Evolutionary conservation across 441 rosid genomes (phyloP).

Genomic region (Biscutella laevigata): DNA sequence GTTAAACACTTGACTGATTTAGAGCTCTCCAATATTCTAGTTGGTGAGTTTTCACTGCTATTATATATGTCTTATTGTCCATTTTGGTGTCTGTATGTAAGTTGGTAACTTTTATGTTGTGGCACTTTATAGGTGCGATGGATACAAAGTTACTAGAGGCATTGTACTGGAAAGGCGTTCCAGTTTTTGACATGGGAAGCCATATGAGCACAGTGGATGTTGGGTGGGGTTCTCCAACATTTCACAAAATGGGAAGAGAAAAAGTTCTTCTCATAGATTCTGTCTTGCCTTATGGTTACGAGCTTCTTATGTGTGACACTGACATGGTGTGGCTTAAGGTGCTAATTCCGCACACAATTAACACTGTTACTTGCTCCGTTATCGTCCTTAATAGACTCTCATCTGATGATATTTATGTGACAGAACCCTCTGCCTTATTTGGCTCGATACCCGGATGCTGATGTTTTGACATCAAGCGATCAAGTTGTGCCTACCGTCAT

Average conservation of each 20-base stretch:
- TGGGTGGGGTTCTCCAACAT: slow-evolving; percentile 94
- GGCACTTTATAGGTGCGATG: slow-evolving; percentile 65
- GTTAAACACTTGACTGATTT: slow-evolving; percentile 87
- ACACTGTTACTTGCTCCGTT: neutral
- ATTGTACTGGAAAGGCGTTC: slow-evolving; percentile 92
- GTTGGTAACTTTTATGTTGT: neutral
- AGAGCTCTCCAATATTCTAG: slow-evolving; percentile 77
- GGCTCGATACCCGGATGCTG: slow-evolving; percentile 94
- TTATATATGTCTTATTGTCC: neutral
- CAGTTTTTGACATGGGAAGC: slow-evolving; percentile 97
- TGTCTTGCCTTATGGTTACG: slow-evolving; percentile 76
- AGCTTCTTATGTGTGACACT: slow-evolving; percentile 93
- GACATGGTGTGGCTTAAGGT: slow-evolving; percentile 99
- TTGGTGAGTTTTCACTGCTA: slow-evolving; percentile 45
- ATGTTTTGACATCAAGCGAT: slow-evolving; percentile 91
- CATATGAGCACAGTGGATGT: slow-evolving; percentile 91
- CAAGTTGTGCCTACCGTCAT: slow-evolving; percentile 89
- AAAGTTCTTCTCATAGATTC: slow-evolving; percentile 81
- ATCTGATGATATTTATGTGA: slow-evolving; percentile 6
- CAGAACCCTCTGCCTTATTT: slow-evolving; percentile 95
- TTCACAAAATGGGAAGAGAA: slow-evolving; percentile 99
- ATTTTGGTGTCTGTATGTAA: neutral
- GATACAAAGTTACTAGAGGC: slow-evolving; percentile 87
- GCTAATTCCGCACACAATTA: neutral
- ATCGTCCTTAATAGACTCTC: neutral